Conservation (phyloP, 345 rosid genomes). For the Conringia planisiliqua region DNA sequence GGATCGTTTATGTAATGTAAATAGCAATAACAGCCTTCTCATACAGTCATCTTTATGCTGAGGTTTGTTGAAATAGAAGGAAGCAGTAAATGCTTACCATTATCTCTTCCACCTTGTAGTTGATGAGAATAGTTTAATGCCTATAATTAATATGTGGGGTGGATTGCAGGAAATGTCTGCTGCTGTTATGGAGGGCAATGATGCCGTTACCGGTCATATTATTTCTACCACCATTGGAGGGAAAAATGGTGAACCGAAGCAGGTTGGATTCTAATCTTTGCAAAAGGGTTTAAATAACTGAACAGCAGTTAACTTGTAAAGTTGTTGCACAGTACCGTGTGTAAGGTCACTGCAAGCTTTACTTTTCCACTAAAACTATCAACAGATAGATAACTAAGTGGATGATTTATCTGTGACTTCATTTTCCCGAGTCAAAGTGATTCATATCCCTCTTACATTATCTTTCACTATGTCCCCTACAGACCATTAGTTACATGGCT, state of each 20-base stretch:
- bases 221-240: conserved; percentile 89
- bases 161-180: conserved; percentile 57
- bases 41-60: not conserved
- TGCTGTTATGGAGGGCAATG: conserved; percentile 52
- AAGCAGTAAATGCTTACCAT: not conserved
- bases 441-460: conserved; percentile 6
- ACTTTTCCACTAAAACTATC: not conserved
- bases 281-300: not conserved
- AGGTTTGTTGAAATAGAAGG: not conserved
- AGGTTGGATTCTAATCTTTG: conserved; percentile 36
- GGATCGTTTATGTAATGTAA: not conserved
- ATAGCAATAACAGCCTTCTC: not conserved
- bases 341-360: not conserved
- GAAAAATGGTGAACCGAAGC: conserved; percentile 80
- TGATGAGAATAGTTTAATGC: not conserved
- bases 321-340: not conserved
- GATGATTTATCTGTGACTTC: too few species aligned
- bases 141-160: conserved; percentile 2
- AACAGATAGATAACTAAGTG: not conserved
- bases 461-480: conserved; percentile 8
- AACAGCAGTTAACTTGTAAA: not conserved
- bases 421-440: not conserved
- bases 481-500: conserved; percentile 90
- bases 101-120: not conserved
- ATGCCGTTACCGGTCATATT: conserved; percentile 65